Evolutionary conservation across 2,329 filamentous ascomycete genomes (phyloP).

Genomic region (Botrytis sinoallii): DNA sequence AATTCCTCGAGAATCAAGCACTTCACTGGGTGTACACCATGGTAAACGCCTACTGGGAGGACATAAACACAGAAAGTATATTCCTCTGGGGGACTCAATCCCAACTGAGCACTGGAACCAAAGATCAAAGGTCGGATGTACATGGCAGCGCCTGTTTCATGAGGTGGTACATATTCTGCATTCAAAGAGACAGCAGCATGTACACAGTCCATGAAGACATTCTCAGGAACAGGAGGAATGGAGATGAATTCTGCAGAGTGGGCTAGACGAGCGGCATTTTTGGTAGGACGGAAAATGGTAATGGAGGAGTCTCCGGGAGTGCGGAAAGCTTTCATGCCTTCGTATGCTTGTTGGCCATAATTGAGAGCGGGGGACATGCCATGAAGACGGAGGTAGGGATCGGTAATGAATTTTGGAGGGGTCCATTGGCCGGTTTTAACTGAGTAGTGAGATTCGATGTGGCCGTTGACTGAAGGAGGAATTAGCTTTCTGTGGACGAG

Average conservation of each 20-base stretch:
- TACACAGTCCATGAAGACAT: conserved; percentile 72
- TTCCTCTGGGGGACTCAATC: conserved; percentile 81
- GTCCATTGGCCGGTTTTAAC: conserved; percentile 73
- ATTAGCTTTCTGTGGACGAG: conserved; percentile 1
- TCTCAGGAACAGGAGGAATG: conserved; percentile 74
- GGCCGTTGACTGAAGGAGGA: conserved; percentile 72
- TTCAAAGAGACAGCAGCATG: conserved; percentile 82
- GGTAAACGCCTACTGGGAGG: conserved; percentile 89
- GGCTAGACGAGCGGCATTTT: conserved; percentile 81
- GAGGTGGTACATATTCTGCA: conserved; percentile 85
- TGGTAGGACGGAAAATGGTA: conserved; percentile 81
- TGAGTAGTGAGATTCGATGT: conserved; percentile 85
- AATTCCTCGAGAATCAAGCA: conserved; percentile 89
- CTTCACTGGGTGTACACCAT: conserved; percentile 83
- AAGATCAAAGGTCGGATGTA: conserved; percentile 90
- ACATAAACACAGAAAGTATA: conserved; percentile 91
- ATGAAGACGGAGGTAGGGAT: conserved; percentile 84
- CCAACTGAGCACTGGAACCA: conserved; percentile 82
- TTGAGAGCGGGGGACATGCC: conserved; percentile 95
- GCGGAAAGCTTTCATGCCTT: conserved; percentile 97
- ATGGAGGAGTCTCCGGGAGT: conserved; percentile 63
- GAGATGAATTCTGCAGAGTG: conserved; percentile 81
- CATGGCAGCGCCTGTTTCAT: conserved; percentile 84
- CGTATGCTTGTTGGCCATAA: conserved; percentile 96
- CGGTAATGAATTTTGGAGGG: conserved; percentile 71